These are phyloP conservation scores for Rhodosporidiobolus sp. DNA, from an alignment of 768 basidiomycete species.

Conservation along the genomic window DNA sequence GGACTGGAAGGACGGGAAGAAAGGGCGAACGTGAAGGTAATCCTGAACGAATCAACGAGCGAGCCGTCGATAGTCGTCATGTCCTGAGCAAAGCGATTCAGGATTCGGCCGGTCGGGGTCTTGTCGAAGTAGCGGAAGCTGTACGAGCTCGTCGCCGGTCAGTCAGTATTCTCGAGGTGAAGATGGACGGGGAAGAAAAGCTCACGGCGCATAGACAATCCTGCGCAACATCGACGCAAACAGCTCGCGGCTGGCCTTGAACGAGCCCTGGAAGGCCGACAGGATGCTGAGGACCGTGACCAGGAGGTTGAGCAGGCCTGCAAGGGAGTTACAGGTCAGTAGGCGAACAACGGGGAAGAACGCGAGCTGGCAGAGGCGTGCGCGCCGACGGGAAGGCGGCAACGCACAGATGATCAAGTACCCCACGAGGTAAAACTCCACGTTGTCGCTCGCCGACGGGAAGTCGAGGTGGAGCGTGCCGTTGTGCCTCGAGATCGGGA, in stretches of 20 bases:
- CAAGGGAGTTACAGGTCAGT: constrained; percentile 54
- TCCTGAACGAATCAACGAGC: constrained; percentile 22
- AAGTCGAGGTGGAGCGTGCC: neutral
- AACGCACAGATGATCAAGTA: constrained; percentile 60
- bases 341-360: constrained; percentile 35
- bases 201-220: constrained; percentile 63
- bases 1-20: too few species aligned
- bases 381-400: constrained; percentile 43
- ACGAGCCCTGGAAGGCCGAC: constrained; percentile 65
- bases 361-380: too few species aligned
- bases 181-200: too few species aligned
- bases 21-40: constrained; percentile 16
- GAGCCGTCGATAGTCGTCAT: constrained; percentile 55
- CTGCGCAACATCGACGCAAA: constrained; percentile 59
- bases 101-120: constrained; percentile 72
- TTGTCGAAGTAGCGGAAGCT: constrained; percentile 69
- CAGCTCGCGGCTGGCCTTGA: constrained; percentile 60
- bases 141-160: too few species aligned
- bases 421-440: constrained; percentile 64
- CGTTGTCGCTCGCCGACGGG: constrained; percentile 57
- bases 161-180: too few species aligned
- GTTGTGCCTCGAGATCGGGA: neutral
- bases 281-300: constrained; percentile 54
- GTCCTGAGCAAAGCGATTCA: constrained; percentile 68
- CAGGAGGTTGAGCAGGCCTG: constrained; percentile 48